Evolutionary conservation across 257 asterid genomes (phyloP).

Genomic region (Fraxinus americana): DNA sequence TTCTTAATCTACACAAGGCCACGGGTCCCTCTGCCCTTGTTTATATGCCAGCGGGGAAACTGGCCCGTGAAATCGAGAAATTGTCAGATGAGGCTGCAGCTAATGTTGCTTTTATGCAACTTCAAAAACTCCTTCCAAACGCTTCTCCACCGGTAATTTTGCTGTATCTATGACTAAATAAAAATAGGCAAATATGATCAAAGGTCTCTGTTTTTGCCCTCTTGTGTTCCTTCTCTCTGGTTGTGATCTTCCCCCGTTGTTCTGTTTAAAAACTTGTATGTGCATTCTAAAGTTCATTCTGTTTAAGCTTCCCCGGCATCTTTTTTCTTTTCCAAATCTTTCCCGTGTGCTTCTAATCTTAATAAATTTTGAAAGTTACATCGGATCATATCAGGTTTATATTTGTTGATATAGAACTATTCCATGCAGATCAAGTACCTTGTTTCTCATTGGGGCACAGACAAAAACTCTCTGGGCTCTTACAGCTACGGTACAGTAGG

Average conservation of each 20-base stretch:
- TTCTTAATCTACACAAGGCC: conserved; percentile 96
- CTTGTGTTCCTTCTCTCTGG: too few relatives aligned
- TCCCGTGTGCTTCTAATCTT: too few relatives aligned
- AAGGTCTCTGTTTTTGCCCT: too few relatives aligned
- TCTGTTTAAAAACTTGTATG: too few relatives aligned
- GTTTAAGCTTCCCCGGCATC: too few relatives aligned
- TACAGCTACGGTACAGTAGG: conserved; percentile 86
- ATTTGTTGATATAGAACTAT: too few relatives aligned
- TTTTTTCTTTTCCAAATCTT: too few relatives aligned
- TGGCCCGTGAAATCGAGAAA: conserved; percentile 90
- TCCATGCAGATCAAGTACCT: conserved; percentile 68
- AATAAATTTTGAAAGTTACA: too few relatives aligned
- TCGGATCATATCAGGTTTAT: too few relatives aligned
- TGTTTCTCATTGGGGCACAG: conserved; percentile 89
- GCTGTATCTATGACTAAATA: not conserved
- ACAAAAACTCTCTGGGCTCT: conserved; percentile 69
- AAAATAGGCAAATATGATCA: too few relatives aligned
- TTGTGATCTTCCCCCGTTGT: too few relatives aligned
- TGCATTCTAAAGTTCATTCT: too few relatives aligned
- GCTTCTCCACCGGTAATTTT: conserved; percentile 81
- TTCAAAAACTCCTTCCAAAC: conserved; percentile 78
- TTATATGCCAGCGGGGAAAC: conserved; percentile 94
- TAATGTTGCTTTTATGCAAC: conserved; percentile 74
- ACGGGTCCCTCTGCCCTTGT: conserved; percentile 91
- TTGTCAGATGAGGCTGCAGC: conserved; percentile 91